Evolutionary conservation across 2,329 filamentous ascomycete species (phyloP), one percentile per base, ranked within the genome.

Genomic region (Torrubiella hemipterigena): DNA sequence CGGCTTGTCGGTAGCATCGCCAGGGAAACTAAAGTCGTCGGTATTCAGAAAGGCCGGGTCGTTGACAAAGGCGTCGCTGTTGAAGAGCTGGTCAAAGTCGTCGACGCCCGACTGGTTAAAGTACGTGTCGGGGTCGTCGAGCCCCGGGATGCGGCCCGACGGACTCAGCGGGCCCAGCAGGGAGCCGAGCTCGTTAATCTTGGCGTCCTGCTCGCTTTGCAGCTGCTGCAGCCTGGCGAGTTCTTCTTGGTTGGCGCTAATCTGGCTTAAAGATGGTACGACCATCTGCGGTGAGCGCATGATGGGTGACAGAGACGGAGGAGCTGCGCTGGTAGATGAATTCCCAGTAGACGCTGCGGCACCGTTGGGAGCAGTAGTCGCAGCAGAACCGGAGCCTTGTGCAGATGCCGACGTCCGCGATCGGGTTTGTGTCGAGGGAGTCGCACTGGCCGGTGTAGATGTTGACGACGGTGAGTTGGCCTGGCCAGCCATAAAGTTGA

Each of bases 111-210:
- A 41, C 21, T 48, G 36, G 35, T 58, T 46, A 44, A 59, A 56
- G 39, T 52, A 51, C 20, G 46, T 47, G 13, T 49, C 52, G 14
- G 41, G 35, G 12, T 43, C 49, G 3, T 68, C 64, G 2, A 91
- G 53, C 5, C 82, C 82, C 2, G 84, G 81, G 21, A 93, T 82
- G 12, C 72, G 69, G 5, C 84, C 85, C 1, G 74, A 82, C 0
- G 86, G 86, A 45, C 79, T 87, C 10, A 93, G 65, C 0, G 86
- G 86, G 6, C 81, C 77, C 7, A 95, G 67, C 12, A 85, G 61
- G 33, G 73, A 76, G 31, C 76, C 76, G 8, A 95, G 64, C 35
- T 82, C 75, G 38, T 82, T 73, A 2, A 95, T 80, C 29, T 81
- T 80, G 29, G 69, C 69, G 37, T 81, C 77, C 46, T 94, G 86